These are phyloP conservation scores for Candida odintsovae DNA, from an alignment of 805 yeast species.

Conservation along the genomic window DNA sequence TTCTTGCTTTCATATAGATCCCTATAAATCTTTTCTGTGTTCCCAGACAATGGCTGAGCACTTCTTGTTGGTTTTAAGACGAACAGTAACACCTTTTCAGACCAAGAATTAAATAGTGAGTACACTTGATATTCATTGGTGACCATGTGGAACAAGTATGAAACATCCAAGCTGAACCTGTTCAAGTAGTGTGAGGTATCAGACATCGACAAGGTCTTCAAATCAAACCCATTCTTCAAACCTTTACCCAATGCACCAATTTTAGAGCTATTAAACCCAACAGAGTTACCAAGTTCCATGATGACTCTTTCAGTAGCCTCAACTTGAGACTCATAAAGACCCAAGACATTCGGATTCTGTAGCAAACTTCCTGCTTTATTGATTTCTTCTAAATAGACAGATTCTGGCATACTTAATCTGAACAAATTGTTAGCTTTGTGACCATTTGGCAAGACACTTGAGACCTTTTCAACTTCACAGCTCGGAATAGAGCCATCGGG, in stretches of 20 bases:
- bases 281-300: constrained; percentile 70
- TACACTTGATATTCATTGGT: constrained; percentile 74
- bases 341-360: constrained; percentile 53
- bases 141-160: constrained; percentile 63
- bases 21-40: constrained; percentile 46
- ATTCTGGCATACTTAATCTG: constrained; percentile 65
- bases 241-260: constrained; percentile 88
- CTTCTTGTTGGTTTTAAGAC: constrained; percentile 62
- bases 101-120: constrained; percentile 62
- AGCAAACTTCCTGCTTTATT: constrained; percentile 56
- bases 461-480: constrained; percentile 52
- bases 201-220: constrained; percentile 44
- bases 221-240: constrained; percentile 75
- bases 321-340: constrained; percentile 73
- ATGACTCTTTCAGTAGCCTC: constrained; percentile 66
- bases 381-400: constrained; percentile 48
- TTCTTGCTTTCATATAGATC: constrained; percentile 46
- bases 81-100: constrained; percentile 41
- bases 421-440: constrained; percentile 46
- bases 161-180: constrained; percentile 47
- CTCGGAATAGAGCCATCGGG: constrained; percentile 39
- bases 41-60: constrained; percentile 61
- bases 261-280: constrained; percentile 59
- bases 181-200: constrained; percentile 49
- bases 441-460: constrained; percentile 68